Base-by-base conservation (phyloP, 345 rosid genomes). In the Xanthoceras sorbifolium region DNA sequence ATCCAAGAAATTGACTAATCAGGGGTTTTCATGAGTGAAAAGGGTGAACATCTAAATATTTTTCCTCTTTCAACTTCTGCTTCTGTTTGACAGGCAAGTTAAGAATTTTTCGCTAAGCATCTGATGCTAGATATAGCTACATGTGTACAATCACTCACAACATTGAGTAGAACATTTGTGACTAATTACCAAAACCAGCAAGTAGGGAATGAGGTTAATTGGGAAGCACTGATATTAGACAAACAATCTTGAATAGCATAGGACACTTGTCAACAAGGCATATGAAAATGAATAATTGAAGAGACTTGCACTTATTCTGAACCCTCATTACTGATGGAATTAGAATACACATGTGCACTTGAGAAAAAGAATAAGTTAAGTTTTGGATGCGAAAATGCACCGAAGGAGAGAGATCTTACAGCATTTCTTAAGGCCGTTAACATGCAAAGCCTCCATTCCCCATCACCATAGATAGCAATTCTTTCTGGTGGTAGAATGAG, bases 391-490 rank as follows among this genome's bases (percentile, higher is more conserved):
- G 17, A 31, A 74, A 3, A 29, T 28, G 31, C 34, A 64, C 34
- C 22, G 15, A 40, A 70, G 61, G 77, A 64, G 71, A 60, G 69
- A 81, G 78, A 82, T 54, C 89, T 67, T 89, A 96, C 98, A 52
- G 90, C 92, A 36, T 83, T 86, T 78, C 67, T 81, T 50, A 93
- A 59, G 71, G 97, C 91, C 66, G 81, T 80, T 72, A 80, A 73
- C 86, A 90, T 82, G 77, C 87, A 84, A 69, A 78, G 83, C 80
- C 97, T 86, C 91, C 94, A 93, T 71, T 81, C 67, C 69, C 74
- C 77, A 78, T 96, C 92, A 46, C 98, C 94, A 81, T 93, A 92
- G 31, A 86, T 79, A 63, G 93, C 96, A 60, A 96, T 82, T 85
- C 91, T 89, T 83, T 96, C 98, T 18, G 90, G 94, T 74, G 92